Evolutionary conservation across 208 protist genomes (phyloP), one percentile per base, ranked within the genome.

Genomic region (Leishmania lainsoni): DNA sequence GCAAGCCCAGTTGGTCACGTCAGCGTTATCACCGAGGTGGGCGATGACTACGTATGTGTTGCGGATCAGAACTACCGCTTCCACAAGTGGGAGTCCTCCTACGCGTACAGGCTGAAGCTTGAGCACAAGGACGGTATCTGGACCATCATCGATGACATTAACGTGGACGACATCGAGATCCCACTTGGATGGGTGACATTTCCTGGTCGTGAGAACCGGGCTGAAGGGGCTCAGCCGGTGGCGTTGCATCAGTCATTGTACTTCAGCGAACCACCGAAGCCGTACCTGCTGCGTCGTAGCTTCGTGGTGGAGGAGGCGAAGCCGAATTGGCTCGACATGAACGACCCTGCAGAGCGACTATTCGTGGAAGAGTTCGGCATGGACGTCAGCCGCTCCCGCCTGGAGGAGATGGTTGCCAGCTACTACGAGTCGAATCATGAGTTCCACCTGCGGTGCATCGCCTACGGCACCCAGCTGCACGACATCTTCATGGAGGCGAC

Each of bases 1-100:
- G 49, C 79, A 17, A 91, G 85, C 77, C 66, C 83, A 1, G 88
- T 91, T 5, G 94, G 94, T 58, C 94, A 97, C 76, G 91, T 97
- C 54, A 92, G 90, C 14, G 92, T 86, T 17, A 97, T 97, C 51
- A 93, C 90, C n/a, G 90, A 95, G 80, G 94, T 97, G 1, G 93
- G 92, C 29, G 94, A 97, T 16, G 85, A 93, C 76, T 97, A 90
- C 84, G 89, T 97, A 0, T 91, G 90, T 59, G 87, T 97, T 42
- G 92, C 91, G 2, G 94, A 97, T 72, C 94, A 97, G 84, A 96
- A 97, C 87, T 91, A 93, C 77, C 86, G 87, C 71, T 97, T 96
- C 81, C 86, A 94, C 83, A 93, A 95, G 80, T 97, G 94, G 93
- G 76, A 88, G 42, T 81, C 85, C 8, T 58, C 86, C 59, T 93